Base-by-base conservation (phyloP, 306 rosid genomes). In the Casuarina equisetifolia region DNA sequence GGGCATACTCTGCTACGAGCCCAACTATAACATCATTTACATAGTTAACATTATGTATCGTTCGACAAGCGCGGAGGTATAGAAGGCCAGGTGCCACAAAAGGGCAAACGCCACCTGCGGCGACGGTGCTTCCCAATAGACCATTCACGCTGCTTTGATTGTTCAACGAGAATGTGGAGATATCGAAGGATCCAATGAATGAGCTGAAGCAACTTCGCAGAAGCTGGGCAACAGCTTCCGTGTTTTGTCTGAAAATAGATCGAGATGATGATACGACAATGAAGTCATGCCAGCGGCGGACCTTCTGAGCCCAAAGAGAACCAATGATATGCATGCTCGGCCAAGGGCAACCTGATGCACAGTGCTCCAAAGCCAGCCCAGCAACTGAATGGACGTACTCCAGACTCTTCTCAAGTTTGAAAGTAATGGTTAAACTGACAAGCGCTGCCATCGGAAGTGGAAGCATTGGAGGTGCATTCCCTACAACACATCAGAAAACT, bases 401-500 rank as follows among this genome's bases (percentile, higher is more conserved):
- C 67, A 70, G 72, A 74, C 84, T 86, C 83, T 82, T 90, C 78
- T 90, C 96, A 38, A 92, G 90, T 83, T 92, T 92, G 59, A 90
- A 92, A 73, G 97, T 88, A 83, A 92, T 92, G 70, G 97, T 90
- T 75, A 92, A 82, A 78, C 97, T 92, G 73, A 90, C 93, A 77
- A 92, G 88, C 70, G 89, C 96, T 79, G 97, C 97, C 90, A 92
- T 81, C 1, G 97, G 97, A 69, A 92, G 87, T 15, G 97, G 96
- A 79, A 92, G 96, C 83, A 59, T 84, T 66, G 79, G 78, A 11
- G 85, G 86, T 38, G 93, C 83, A 80, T 49, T 81, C 45, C 84
- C 97, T 90, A 72, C 54, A 62, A 70, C 52, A 62, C 53, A 57
- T 32, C 53, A 69, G 58, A 71, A 48, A 55, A 45, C 8, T 49